Evolutionary conservation across 2,329 filamentous ascomycete species (phyloP), one percentile per base, ranked within the genome.

Genomic region (Penicillium sclerotiorum): DNA sequence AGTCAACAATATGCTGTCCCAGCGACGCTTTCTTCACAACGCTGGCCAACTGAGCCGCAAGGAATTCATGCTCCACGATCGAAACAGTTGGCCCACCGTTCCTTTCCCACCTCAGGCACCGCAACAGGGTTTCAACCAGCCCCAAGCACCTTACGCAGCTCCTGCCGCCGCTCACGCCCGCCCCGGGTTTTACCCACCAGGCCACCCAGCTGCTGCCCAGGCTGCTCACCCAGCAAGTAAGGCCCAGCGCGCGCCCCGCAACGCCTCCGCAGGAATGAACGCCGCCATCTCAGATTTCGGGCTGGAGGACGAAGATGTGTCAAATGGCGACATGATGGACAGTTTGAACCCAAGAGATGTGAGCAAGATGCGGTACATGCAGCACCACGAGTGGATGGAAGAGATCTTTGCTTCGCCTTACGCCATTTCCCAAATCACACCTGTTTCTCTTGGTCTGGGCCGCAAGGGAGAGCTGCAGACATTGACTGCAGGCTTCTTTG

Each of bases 341-440:
- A 84, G 90, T 56, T 77, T 96, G 55, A 93, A 90, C 0, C 92
- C 92, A 3, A 83, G 92, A 36, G 94, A 99, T 56, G 88, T 99
- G 53, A 95, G 91, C 60, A 78, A 90, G 52, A 84, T 85, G 56
- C 84, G 94, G 47, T 99, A 96, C 70, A 87, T 87, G 67, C 91
- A 96, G 66, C 95, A 99, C 63, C 93, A 99, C 64, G 90, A 96
- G 69, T 97, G 93, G 94, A 96, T 99, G 90, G 94, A 97, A 66
- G 93, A 99, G 72, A 86, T 99, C 22, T 82, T 97, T 46, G 90
- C 89, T 1, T 97, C 93, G 1, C 90, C 92, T 0, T 96, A 96
- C 66, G 81, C 88, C 20, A 88, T 93, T 54, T 82, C 82, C 42
- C 90, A 95, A 66, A 95, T 99, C 50, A 84, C 87, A 8, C 91